Evolutionary conservation across 805 yeast species (phyloP), one percentile per base, ranked within the genome.

Genomic region (Nakazawaea ambrosiae): DNA sequence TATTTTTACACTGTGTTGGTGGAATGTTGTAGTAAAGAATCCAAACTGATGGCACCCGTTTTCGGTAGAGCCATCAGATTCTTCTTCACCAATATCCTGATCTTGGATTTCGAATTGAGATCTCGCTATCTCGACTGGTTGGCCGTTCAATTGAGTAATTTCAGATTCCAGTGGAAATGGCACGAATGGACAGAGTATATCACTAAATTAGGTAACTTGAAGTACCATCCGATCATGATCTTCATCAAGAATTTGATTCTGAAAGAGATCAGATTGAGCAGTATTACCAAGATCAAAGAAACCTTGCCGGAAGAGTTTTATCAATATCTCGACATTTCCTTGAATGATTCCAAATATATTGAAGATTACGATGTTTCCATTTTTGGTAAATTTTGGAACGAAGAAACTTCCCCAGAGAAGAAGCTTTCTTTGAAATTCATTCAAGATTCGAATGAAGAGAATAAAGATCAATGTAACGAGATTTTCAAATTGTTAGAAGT

Each of bases 91-190:
- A 70, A 84, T 53, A 56, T 83, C 37, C 78, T 71, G 20, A 60
- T 69, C 2, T 62, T 88, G 37, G 96, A 90, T 54, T 78, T 77
- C 49, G 96, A 88, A 57, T 63, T 85, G 37, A 72, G 78, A 45
- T 68, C 75, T 42, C 67, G 89, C 42, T 83, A 75, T 47, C 65
- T 86, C 49, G 90, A 84, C 58, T 92, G 97, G 97, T 80, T 94
- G 66, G 71, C 95, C 1, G 80, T 85, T 39, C 98, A 92, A 60
- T 74, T 92, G 56, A 83, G 95, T 50, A 92, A 90, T 55, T 92
- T 90, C 58, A 88, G 83, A 40, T 92, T 86, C 61, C 85, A 89
- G 26, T 92, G 99, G 99, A 87, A 88, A 54, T 92, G 98, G 98
- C 77, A 75, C 45, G 97, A 89, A 57, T 92, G 98, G 98, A 75